Conservation (phyloP, 2,329 filamentous ascomycete genomes). For the Lasiodiplodia gonubiensis region DNA sequence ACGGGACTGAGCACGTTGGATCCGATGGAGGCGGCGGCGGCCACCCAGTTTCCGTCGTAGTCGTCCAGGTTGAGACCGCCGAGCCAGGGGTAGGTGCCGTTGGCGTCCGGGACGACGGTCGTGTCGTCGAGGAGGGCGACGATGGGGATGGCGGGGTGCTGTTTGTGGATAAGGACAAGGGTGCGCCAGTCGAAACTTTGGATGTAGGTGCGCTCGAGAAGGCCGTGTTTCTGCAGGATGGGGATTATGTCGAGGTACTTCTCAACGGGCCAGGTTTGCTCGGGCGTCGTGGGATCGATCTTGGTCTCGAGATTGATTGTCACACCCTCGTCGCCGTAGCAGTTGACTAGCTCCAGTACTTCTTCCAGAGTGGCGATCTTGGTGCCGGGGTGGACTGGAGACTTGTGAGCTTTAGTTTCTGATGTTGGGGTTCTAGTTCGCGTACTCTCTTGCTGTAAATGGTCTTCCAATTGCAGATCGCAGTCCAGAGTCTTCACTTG, state of each 20-base stretch:
- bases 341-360: slow-evolving; percentile 35
- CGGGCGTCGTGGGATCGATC: slow-evolving; percentile 33
- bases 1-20: slow-evolving; percentile 32
- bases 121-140: slow-evolving; percentile 34
- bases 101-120: slow-evolving; percentile 30
- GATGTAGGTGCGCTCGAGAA: slow-evolving; percentile 33
- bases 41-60: slow-evolving; percentile 35
- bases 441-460: slow-evolving; percentile 30
- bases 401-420: background rate
- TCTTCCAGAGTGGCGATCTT: slow-evolving; percentile 35
- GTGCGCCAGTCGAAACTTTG: slow-evolving; percentile 37
- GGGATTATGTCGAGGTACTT: slow-evolving; percentile 35
- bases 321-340: slow-evolving; percentile 34
- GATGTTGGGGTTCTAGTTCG: background rate
- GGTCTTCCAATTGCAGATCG: slow-evolving; percentile 30
- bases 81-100: slow-evolving; percentile 34
- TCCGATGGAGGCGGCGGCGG: slow-evolving; percentile 34
- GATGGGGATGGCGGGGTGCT: slow-evolving; percentile 31
- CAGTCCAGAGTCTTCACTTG: slow-evolving; percentile 37
- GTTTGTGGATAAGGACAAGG: slow-evolving; percentile 33
- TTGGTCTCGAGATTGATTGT: slow-evolving; percentile 37
- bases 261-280: slow-evolving; percentile 33
- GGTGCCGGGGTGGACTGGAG: slow-evolving; percentile 31
- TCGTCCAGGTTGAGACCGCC: slow-evolving; percentile 35
- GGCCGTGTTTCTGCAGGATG: slow-evolving; percentile 32